phyloP scores from a whole-genome alignment of 495 filamentous ascomycete genomes.

The Penicillium daleae region DNA sequence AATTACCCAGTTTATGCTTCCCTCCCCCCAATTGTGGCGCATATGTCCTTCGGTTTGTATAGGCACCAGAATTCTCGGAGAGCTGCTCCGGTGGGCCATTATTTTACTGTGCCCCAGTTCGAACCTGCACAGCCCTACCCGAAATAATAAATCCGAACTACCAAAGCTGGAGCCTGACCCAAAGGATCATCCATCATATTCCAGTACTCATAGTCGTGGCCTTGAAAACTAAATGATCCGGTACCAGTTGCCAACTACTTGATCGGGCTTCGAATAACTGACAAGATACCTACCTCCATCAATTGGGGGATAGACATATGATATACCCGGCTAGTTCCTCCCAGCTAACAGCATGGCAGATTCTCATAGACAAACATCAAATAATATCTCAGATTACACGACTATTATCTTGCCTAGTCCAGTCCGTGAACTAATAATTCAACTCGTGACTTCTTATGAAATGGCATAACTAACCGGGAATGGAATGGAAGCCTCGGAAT shows the following conservation, averaged over 20 bases:
- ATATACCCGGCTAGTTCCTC: neutral
- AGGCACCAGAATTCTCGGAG: slow-evolving; percentile 14
- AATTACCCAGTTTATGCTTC: neutral
- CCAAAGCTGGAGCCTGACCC: neutral
- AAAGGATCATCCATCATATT: neutral
- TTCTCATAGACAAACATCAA: too few species aligned
- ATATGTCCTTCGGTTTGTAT: neutral
- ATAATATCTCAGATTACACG: too few species aligned
- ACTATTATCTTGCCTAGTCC: too few species aligned
- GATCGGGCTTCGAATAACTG: neutral
- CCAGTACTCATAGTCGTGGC: neutral
- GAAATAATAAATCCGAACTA: neutral
- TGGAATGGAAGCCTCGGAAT: too few species aligned
- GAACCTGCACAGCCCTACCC: slow-evolving; percentile 15
- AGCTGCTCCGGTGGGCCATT: neutral
- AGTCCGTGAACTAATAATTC: too few species aligned
- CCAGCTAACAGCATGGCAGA: too few species aligned
- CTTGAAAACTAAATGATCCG: neutral
- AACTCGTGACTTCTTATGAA: too few species aligned
- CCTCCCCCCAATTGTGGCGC: slow-evolving; percentile 13
- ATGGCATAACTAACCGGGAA: too few species aligned
- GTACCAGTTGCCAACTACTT: neutral
- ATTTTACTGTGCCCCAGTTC: neutral
- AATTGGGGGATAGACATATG: too few species aligned
- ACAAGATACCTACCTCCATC: too few species aligned